A percentile compares a stretch with the other conserved stretches of the same genome.
Conservation (phyloP, 2,329 filamentous ascomycete genomes). For the Aspergillus pseudotamarii region DNA sequence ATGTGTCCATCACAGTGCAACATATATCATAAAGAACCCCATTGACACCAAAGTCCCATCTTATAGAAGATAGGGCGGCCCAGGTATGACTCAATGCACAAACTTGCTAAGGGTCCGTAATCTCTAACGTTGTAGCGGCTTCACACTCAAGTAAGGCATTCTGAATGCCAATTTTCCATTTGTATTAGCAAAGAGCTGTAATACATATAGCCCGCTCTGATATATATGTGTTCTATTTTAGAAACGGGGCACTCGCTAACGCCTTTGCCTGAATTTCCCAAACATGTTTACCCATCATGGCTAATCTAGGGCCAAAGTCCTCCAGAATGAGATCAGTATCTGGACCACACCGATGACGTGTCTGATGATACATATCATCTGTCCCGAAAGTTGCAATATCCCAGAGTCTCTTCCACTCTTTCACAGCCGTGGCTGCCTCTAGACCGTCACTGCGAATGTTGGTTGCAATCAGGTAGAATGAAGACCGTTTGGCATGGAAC, state of each 20-base stretch:
- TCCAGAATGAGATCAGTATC: slow-evolving; percentile 32
- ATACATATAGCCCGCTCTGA: too few species aligned
- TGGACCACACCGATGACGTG: slow-evolving; percentile 8
- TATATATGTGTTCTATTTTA: too few species aligned
- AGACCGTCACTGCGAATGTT: slow-evolving; percentile 39
- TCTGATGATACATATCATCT: slow-evolving; percentile 8
- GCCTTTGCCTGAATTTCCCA: slow-evolving; percentile 33
- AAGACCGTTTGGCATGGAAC: slow-evolving; percentile 48
- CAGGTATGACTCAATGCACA: too few species aligned
- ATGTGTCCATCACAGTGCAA: too few species aligned
- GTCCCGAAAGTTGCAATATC: slow-evolving; percentile 40
- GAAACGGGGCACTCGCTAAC: slow-evolving; percentile 12
- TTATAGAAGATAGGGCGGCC: too few species aligned
- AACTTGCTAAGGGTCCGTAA: too few species aligned
- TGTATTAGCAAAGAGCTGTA: too few species aligned
- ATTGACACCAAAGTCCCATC: too few species aligned
- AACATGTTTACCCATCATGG: slow-evolving; percentile 20
- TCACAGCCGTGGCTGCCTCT: slow-evolving; percentile 41
- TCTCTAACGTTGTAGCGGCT: too few species aligned
- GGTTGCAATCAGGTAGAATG: slow-evolving; percentile 58
- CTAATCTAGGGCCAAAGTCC: slow-evolving; percentile 40
- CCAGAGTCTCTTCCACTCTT: slow-evolving; percentile 34
- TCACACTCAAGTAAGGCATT: too few species aligned
- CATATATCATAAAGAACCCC: too few species aligned
- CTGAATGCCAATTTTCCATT: too few species aligned